Conservation (phyloP, 352 stramenopile genomes). For the Globisporangium paroecandrum region DNA sequence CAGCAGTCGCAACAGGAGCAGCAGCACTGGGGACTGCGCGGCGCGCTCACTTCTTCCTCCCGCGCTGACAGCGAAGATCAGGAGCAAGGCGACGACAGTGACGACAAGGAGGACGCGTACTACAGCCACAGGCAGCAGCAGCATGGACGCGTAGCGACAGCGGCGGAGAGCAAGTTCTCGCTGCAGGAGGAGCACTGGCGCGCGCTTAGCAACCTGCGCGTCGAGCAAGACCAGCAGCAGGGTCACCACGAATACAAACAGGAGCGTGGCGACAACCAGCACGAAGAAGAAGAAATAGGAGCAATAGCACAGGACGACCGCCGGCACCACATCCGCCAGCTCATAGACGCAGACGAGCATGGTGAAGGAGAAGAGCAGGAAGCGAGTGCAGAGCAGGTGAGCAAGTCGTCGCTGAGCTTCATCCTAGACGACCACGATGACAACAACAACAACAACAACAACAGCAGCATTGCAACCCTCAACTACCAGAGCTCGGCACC, state of each 20-base stretch:
- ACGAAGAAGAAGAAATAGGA: neutral
- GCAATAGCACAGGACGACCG: constrained; percentile 14
- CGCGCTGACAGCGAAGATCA: constrained; percentile 5
- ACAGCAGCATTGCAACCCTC: constrained; percentile 13
- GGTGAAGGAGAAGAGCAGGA: constrained; percentile 12
- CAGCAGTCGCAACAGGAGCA: constrained; percentile 13
- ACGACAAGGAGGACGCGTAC: neutral
- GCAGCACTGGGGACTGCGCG: neutral
- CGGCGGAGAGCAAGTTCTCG: constrained; percentile 4
- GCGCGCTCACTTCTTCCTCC: neutral
- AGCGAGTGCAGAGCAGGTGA: constrained; percentile 19
- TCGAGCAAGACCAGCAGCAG: constrained; percentile 14
- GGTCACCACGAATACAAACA: constrained; percentile 13
- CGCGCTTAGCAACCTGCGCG: constrained; percentile 37
- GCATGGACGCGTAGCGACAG: neutral
- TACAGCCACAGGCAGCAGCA: neutral
- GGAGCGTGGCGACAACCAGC: constrained; percentile 11
- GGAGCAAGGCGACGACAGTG: neutral
- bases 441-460: constrained; percentile 18
- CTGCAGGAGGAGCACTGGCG: constrained; percentile 35
- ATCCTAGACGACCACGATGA: constrained; percentile 54
- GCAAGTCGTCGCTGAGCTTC: constrained; percentile 72
- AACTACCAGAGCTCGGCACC: constrained; percentile 19
- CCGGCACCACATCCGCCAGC: neutral
- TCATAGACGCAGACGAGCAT: neutral